These are phyloP conservation scores for Chalara sp. DNA, from an alignment of 2,329 filamentous ascomycete genomes.

Conservation along the genomic window DNA sequence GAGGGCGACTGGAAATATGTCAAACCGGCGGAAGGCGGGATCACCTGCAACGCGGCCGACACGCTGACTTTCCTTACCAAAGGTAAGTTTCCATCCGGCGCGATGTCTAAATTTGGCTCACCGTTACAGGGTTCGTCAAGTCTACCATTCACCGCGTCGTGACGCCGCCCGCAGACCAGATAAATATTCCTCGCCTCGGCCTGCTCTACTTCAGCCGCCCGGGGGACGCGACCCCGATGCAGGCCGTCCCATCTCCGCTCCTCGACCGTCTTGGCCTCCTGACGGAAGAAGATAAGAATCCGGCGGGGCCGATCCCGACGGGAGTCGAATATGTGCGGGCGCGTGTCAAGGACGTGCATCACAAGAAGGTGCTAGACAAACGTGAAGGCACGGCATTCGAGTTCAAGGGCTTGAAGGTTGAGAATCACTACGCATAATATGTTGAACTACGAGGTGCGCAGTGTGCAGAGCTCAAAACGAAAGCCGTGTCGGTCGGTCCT, in stretches of 20 bases:
- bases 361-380: conserved; percentile 37
- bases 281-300: conserved; percentile 32
- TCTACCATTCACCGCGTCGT: conserved; percentile 34
- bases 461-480: too few relatives aligned
- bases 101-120: conserved; percentile 27
- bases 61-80: conserved; percentile 32
- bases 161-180: conserved; percentile 28
- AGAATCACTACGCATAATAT: conserved; percentile 27
- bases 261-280: conserved; percentile 32
- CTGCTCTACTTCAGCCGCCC: conserved; percentile 38
- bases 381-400: conserved; percentile 37
- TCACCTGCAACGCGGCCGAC: conserved; percentile 46
- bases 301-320: conserved; percentile 28
- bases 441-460: too few relatives aligned
- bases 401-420: conserved; percentile 34
- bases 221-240: conserved; percentile 15
- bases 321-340: conserved; percentile 40
- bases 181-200: conserved; percentile 34
- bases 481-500: too few relatives aligned
- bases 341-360: conserved; percentile 38
- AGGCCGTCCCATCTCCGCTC: conserved; percentile 29
- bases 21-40: conserved; percentile 39
- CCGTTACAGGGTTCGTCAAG: conserved; percentile 42
- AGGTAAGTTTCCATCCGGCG: conserved; percentile 8
- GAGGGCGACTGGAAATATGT: conserved; percentile 44